Evolutionary conservation across 2,329 filamentous ascomycete genomes (phyloP).

Genomic region (Fonsecaea multimorphosa): DNA sequence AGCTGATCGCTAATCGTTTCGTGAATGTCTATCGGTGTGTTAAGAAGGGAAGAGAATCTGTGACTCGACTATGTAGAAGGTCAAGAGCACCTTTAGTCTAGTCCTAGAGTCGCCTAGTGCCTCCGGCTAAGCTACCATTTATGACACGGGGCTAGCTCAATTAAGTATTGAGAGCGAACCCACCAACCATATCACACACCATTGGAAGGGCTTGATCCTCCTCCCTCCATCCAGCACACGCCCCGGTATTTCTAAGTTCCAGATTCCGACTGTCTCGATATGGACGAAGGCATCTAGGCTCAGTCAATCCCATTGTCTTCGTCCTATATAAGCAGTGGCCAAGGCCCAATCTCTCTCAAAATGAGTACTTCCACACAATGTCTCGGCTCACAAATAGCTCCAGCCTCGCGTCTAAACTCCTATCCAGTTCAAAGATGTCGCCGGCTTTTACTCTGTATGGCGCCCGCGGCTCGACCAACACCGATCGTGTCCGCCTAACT

Average conservation of each 20-base stretch:
- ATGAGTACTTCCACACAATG: constrained; percentile 39
- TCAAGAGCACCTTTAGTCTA: no score
- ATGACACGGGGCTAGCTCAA: constrained; percentile 3
- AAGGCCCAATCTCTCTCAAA: constrained; percentile 18
- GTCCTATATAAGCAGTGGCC: constrained; percentile 21
- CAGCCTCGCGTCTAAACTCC: constrained; percentile 41
- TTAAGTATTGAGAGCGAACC: constrained; percentile 8
- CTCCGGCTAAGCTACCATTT: no score
- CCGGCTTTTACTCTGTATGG: constrained; percentile 53
- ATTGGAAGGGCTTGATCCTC: not conserved
- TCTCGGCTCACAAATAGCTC: constrained; percentile 41
- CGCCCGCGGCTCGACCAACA: constrained; percentile 51
- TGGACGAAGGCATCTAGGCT: no score
- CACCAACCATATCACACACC: not conserved
- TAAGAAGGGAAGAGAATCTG: no score
- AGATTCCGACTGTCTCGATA: no score
- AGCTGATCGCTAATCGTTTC: no score
- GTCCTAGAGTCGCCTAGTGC: no score
- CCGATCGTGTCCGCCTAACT: constrained; percentile 52
- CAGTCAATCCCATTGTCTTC: no score
- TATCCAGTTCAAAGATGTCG: constrained; percentile 49
- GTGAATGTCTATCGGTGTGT: no score
- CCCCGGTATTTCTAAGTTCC: not conserved
- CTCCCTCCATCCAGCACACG: not conserved
- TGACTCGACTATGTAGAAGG: no score